Base-by-base conservation (phyloP, 2,329 filamentous ascomycete genomes). In the Fusarium oxysporum region DNA sequence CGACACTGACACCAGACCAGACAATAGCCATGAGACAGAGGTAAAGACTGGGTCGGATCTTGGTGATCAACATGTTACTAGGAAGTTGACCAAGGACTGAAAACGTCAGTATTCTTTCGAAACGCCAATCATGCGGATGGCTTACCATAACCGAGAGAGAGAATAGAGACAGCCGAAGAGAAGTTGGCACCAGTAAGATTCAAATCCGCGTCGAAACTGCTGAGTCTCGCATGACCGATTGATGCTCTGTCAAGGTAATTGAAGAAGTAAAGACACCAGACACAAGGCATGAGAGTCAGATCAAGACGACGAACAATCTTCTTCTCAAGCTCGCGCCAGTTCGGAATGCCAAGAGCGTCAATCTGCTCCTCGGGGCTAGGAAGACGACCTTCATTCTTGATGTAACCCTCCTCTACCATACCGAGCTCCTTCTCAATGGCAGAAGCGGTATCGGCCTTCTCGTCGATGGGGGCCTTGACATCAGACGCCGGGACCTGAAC, bases 191-290 rank as follows among this genome's bases (percentile, higher is more conserved):
- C 64, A 0, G 23, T 28, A 8, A 67, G 30, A 3, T 58, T 65
- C 6, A 67, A 10, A 13, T 67, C 64, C 1, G 19, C 33, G 7
- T 67, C 64, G 5, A 67, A 67, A 2, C 38, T 32, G 30, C 64
- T 67, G 1, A 67, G 7, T 10, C 64, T 48, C 1, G 64, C 64
- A 8, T 67, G 64, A 6, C 64, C 64, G 7, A 67, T 67, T 0
- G 64, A 67, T 1, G 64, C 64, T 61, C 64, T 60, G n/a, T 67
- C 64, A 1, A 67, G 62, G 7, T 67, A 67, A n/a, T 67, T 67
- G 53, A 67, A 67, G 38, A 67, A 67, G 38, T 67, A 67, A 10
- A 67, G 64, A 16, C 64, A 67, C 64, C 64, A 67, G 2, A 67
- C 53, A 41, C 64, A 67, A 6, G 64, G 64, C 64, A 67, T 67